phyloP scores from a whole-genome alignment of 768 basidiomycete species.

The Phylloporus scabripes region DNA sequence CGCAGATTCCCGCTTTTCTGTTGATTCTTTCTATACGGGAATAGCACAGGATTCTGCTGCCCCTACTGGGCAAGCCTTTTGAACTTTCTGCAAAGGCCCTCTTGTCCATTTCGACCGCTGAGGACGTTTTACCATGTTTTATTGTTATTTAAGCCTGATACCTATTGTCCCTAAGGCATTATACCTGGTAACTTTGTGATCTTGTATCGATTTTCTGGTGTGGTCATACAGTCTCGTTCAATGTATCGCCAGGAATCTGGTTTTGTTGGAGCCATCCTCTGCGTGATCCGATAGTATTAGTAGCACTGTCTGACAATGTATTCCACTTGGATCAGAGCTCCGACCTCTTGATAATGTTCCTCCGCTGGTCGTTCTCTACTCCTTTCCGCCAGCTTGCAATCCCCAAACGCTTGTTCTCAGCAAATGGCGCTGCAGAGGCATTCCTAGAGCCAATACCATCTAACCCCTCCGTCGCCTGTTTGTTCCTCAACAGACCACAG shows the following conservation, averaged over 20 bases:
- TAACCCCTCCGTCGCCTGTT: conserved; percentile 61
- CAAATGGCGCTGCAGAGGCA: conserved; percentile 25
- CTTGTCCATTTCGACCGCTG: background rate
- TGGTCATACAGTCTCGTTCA: background rate
- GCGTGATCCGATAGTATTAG: too few species aligned
- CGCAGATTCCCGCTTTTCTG: conserved; percentile 16
- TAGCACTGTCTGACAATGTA: too few species aligned
- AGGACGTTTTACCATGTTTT: conserved; percentile 8
- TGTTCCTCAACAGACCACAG: conserved; percentile 77
- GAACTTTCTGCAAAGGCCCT: conserved; percentile 6
- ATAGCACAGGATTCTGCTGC: conserved; percentile 7
- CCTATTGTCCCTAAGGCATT: background rate
- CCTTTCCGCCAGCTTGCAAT: background rate
- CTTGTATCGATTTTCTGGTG: background rate
- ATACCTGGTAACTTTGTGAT: conserved; percentile 1
- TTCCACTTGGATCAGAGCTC: too few species aligned
- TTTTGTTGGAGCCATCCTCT: too few species aligned
- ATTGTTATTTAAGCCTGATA: conserved; percentile 18
- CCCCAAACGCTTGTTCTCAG: conserved; percentile 19
- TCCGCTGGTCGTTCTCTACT: background rate
- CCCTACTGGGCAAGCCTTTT: conserved; percentile 15
- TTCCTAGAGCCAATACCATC: conserved; percentile 47
- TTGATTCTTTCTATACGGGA: conserved; percentile 29
- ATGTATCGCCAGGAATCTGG: too few species aligned
- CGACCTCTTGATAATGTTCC: conserved; percentile 9